Evolutionary conservation across 2,329 filamentous ascomycete genomes (phyloP).

Genomic region (Colletotrichum endophyticum): DNA sequence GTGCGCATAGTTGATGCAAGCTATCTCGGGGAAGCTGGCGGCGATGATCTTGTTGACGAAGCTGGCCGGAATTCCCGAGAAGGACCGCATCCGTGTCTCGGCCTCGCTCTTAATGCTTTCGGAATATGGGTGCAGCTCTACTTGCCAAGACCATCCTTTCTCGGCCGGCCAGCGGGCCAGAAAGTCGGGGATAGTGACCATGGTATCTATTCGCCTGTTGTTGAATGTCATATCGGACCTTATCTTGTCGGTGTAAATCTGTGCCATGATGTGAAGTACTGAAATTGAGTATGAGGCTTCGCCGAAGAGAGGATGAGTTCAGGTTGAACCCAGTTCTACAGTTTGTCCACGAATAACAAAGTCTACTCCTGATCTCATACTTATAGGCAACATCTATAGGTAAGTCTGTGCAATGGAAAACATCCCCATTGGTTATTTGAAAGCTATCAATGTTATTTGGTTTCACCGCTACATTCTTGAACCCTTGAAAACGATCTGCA

Average conservation of each 20-base stretch:
- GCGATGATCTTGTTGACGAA: neutral
- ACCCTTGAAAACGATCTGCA: neutral
- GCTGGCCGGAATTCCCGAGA: neutral
- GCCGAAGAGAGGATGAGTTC: neutral
- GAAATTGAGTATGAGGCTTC: neutral
- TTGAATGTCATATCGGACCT: neutral
- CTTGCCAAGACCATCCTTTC: neutral
- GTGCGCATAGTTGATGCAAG: neutral
- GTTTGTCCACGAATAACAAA: no score
- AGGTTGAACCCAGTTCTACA: no score
- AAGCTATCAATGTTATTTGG: neutral
- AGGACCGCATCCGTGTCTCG: neutral
- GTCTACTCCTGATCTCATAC: neutral
- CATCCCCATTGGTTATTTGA: neutral
- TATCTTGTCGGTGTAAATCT: neutral
- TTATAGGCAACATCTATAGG: neutral
- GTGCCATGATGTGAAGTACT: neutral
- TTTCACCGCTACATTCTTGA: neutral
- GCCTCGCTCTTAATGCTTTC: accelerated
- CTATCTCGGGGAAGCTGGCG: neutral
- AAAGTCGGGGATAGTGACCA: neutral
- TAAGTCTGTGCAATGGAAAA: neutral
- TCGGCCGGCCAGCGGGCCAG: neutral
- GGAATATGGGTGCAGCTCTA: neutral
- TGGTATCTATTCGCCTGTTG: neutral